Base-by-base conservation (phyloP, 345 rosid genomes). In the Lepidium sativum region DNA sequence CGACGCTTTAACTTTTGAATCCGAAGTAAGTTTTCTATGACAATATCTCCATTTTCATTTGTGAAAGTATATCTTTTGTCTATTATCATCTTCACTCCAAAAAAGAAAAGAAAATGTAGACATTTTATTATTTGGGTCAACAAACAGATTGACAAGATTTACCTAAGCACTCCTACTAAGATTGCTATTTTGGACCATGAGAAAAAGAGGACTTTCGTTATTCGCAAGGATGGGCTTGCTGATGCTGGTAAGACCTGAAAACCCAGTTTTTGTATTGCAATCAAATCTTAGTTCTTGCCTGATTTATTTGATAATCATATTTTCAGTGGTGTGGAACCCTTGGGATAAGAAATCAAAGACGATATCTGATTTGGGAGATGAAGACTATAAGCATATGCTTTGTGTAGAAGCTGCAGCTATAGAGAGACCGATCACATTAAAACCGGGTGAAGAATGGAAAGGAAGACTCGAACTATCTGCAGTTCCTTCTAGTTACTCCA, bases 321-420 rank as follows among this genome's bases (percentile, higher is more conserved):
- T 66, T 68, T 72, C 81, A 94, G 97, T 91, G 75, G 95, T 91
- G 58, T 94, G 97, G 99, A 94, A 94, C 76, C 97, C 99, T 8
- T 88, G 97, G 99, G 96, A 88, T 69, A 94, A 81, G 78, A 94
- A 78, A 60, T 89, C 96, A 65, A 94, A 88, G 80, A 72, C 89
- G 35, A 83, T 94, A 68, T 74, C 85, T 25, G 99, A 91, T 78
- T 79, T 91, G 74, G 97, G 95, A 41, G 97, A 87, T 75, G 99
- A 94, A 31, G 99, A 88, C 27, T 90, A 94, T 69, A 94, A 86
- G 81, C 83, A 83, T 65, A 91, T 91, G 97, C 81, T 91, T n/a
- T 91, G 96, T 47, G 96, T 94, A 20, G 97, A 91, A 79, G 86
- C 97, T 14, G 95, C 96, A 48, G 88, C 87, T 60, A 58, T 86